Evolutionary conservation across 192 early-diverging fungal genomes (phyloP).

Genomic region (Umbelopsis isabellina): DNA sequence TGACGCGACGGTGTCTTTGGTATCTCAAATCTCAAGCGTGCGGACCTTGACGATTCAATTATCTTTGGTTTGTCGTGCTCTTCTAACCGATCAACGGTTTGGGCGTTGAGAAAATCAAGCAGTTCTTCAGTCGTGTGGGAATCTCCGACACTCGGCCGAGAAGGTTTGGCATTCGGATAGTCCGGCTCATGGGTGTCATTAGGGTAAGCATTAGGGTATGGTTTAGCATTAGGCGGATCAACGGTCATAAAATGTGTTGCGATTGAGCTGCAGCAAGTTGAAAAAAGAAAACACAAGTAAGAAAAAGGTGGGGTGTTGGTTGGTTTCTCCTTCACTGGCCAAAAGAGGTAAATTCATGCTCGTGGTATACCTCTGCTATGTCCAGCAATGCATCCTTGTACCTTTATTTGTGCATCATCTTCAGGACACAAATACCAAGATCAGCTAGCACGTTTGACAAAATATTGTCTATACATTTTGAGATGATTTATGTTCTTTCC

Average conservation of each 20-base stretch:
- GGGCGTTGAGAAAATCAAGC: neutral
- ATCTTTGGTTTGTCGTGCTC: slow-evolving; percentile 16
- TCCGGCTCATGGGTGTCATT: neutral
- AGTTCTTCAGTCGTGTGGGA: neutral
- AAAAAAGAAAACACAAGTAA: neutral
- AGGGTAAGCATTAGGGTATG: slow-evolving; percentile 2
- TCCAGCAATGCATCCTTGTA: too few species aligned
- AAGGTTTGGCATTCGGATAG: slow-evolving; percentile 3
- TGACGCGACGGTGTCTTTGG: slow-evolving; percentile 18
- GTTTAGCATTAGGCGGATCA: neutral
- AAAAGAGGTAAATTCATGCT: slow-evolving; percentile 15
- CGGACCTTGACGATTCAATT: slow-evolving; percentile 18
- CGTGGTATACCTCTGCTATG: too few species aligned
- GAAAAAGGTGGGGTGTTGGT: neutral
- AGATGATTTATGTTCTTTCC: too few species aligned
- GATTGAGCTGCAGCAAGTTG: slow-evolving; percentile 5
- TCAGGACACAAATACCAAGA: too few species aligned
- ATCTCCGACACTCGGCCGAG: slow-evolving; percentile 9
- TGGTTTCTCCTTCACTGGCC: slow-evolving; percentile 6
- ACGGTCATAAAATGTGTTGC: neutral
- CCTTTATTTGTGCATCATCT: too few species aligned
- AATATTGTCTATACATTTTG: too few species aligned
- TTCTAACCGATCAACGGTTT: slow-evolving; percentile 17
- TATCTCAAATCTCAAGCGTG: slow-evolving; percentile 2
- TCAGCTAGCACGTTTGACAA: too few species aligned